Percentiles rank a stretch among this genome's conserved stretches.
Evolutionary conservation across 352 stramenopile genomes (phyloP).

Genomic region (Elongisporangium undulatum): DNA sequence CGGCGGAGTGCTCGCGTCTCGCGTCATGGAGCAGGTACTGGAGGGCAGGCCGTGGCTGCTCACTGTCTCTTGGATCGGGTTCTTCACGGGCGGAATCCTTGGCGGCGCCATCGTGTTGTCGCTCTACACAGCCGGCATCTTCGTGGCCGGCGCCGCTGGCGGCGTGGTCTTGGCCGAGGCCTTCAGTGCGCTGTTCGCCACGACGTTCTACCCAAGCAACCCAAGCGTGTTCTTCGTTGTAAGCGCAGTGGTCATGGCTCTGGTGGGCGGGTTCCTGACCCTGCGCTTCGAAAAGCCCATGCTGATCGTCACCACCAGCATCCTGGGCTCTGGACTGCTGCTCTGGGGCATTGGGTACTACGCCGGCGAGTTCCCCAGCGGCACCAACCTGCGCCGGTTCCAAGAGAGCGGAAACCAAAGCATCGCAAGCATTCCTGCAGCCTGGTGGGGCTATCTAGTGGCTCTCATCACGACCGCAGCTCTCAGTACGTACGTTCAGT

Average conservation of each 20-base stretch:
- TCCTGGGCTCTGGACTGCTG: conserved; percentile 33
- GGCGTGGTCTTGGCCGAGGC: conserved; percentile 52
- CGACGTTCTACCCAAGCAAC: conserved; percentile 51
- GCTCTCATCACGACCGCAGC: conserved; percentile 42
- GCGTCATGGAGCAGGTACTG: conserved; percentile 51
- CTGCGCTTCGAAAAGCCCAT: conserved; percentile 57
- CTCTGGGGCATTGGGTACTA: conserved; percentile 68
- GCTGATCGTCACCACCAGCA: conserved; percentile 39
- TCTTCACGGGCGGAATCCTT: conserved; percentile 52
- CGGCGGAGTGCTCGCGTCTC: conserved; percentile 42
- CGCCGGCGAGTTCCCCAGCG: conserved; percentile 49
- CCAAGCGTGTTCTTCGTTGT: conserved; percentile 51
- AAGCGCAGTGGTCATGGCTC: conserved; percentile 32
- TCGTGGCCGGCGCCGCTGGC: conserved; percentile 48
- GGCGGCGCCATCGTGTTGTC: conserved; percentile 44
- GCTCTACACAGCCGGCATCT: conserved; percentile 46
- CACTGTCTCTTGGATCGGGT: conserved; percentile 66
- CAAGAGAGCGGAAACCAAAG: conserved; percentile 24
- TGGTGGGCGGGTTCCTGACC: conserved; percentile 34
- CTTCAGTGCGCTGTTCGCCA: conserved; percentile 48
- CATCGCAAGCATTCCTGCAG: conserved; percentile 33
- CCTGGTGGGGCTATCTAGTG: conserved; percentile 62
- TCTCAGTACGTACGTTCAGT: conserved; percentile 45
- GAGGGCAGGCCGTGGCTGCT: conserved; percentile 42
- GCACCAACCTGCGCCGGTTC: conserved; percentile 38